A percentile compares a stretch with the other conserved stretches of the same genome.
Evolutionary conservation across 352 stramenopile genomes (phyloP).

Genomic region (Phytopythium boreale): DNA sequence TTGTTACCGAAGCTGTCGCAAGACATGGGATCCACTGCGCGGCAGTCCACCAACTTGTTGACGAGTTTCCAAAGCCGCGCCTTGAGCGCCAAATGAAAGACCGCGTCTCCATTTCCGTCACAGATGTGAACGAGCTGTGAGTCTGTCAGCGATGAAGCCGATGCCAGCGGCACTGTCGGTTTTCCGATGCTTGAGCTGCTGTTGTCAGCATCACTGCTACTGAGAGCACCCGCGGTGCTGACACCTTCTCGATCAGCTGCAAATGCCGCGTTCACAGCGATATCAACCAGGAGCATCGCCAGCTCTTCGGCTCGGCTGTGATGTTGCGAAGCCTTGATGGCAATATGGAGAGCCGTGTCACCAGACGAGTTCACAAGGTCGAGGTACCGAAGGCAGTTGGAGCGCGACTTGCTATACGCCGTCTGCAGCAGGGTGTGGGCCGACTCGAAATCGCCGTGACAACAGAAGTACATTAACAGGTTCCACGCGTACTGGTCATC

Average conservation of each 20-base stretch:
- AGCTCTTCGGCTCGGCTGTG: slow-evolving; percentile 13
- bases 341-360: slow-evolving; percentile 68
- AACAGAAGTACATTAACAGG: slow-evolving; percentile 68
- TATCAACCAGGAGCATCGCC: slow-evolving; percentile 35
- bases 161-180: not conserved
- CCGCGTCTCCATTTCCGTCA: slow-evolving; percentile 44
- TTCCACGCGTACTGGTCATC: slow-evolving; percentile 55
- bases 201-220: not conserved
- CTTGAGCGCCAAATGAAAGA: slow-evolving; percentile 60
- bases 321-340: slow-evolving; percentile 43
- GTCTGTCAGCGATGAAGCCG: slow-evolving; percentile 1
- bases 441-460: slow-evolving; percentile 39
- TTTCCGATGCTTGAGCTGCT: not conserved
- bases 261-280: slow-evolving; percentile 3
- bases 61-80: slow-evolving; percentile 63
- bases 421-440: slow-evolving; percentile 31
- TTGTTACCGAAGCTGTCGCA: slow-evolving; percentile 50
- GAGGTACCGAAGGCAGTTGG: slow-evolving; percentile 37
- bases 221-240: not conserved
- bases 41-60: slow-evolving; percentile 37
- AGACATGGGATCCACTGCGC: slow-evolving; percentile 39
- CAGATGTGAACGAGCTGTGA: slow-evolving; percentile 23
- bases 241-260: not conserved
- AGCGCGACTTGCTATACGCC: slow-evolving; percentile 9
- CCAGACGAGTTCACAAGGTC: slow-evolving; percentile 57